These are phyloP conservation scores for Baudoinia panamericana DNA, from an alignment of 495 filamentous ascomycete genomes.

Conservation along the genomic window DNA sequence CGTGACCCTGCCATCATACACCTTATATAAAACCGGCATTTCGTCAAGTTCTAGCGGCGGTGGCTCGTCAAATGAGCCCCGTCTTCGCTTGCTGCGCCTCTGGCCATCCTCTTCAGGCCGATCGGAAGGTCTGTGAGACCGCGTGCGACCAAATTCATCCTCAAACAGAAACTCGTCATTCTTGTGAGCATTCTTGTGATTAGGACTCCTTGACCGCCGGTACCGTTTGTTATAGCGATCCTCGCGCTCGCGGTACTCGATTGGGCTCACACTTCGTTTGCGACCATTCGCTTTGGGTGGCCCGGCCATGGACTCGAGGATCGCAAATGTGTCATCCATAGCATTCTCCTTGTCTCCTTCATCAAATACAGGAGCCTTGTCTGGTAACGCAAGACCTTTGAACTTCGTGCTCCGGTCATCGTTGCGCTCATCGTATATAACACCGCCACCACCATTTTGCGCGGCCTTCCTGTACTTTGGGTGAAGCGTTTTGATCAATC, in stretches of 20 bases:
- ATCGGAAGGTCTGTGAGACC: conserved; percentile 25
- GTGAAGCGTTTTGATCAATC: conserved; percentile 78
- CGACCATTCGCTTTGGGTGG: conserved; percentile 42
- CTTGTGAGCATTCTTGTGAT: too few species aligned
- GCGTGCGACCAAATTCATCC: conserved; percentile 49
- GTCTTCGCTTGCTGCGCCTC: conserved; percentile 26
- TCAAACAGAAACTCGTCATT: conserved; percentile 40
- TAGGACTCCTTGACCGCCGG: conserved; percentile 36
- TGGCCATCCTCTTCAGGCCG: conserved; percentile 31
- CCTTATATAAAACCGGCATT: conserved; percentile 65
- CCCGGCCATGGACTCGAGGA: conserved; percentile 72
- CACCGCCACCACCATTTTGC: conserved; percentile 25
- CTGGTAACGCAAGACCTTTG: conserved; percentile 78
- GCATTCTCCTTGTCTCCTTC: conserved; percentile 30
- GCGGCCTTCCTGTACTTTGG: conserved; percentile 54
- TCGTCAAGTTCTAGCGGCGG: conserved; percentile 73
- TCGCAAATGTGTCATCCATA: conserved; percentile 88
- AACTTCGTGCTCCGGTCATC: conserved; percentile 64
- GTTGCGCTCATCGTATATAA: conserved; percentile 28
- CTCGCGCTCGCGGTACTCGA: conserved; percentile 43
- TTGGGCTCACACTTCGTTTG: conserved; percentile 64
- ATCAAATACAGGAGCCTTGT: conserved; percentile 45
- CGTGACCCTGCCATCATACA: conserved; percentile 81
- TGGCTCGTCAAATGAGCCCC: conserved; percentile 52
- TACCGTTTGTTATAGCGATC: conserved; percentile 36